Conservation (phyloP, 202 grass and related monocot genomes). For the Digitaria exilis region DNA sequence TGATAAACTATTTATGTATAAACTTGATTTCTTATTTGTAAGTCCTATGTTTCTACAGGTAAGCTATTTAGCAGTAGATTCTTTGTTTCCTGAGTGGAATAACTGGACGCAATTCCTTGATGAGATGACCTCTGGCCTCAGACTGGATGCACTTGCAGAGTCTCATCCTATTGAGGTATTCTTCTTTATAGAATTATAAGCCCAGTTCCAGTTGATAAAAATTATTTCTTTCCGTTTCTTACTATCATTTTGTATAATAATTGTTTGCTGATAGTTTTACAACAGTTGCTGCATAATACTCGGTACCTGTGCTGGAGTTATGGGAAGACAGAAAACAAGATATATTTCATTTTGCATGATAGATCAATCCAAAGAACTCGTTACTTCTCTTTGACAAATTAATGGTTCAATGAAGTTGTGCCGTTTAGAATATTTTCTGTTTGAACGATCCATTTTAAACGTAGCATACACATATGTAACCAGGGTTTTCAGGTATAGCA, state of each 20-base stretch:
- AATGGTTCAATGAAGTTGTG: neutral
- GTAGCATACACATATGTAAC: neutral
- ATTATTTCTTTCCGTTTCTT: neutral
- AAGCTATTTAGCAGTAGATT: constrained; percentile 76
- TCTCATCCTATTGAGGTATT: constrained; percentile 99
- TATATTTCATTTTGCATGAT: neutral
- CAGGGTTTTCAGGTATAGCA: neutral
- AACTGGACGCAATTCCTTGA: constrained; percentile 94
- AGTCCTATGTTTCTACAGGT: constrained; percentile 51
- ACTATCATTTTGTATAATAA: neutral
- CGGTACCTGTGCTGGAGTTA: neutral
- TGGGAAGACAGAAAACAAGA: constrained; percentile 6
- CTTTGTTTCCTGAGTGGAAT: constrained; percentile 87
- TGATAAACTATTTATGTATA: neutral
- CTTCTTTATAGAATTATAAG: neutral
- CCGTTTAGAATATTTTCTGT: neutral
- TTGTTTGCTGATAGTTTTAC: constrained; percentile 17
- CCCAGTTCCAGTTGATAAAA: neutral
- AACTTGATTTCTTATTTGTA: constrained; percentile 1
- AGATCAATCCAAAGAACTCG: neutral
- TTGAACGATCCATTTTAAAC: constrained; percentile 23
- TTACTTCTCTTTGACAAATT: constrained; percentile 1
- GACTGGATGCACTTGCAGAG: constrained; percentile 75
- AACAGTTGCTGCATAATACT: constrained; percentile 13
- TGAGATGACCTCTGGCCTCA: constrained; percentile 68